Base-by-base conservation (phyloP, 2,329 filamentous ascomycete genomes). In the Epichloe scottii region DNA sequence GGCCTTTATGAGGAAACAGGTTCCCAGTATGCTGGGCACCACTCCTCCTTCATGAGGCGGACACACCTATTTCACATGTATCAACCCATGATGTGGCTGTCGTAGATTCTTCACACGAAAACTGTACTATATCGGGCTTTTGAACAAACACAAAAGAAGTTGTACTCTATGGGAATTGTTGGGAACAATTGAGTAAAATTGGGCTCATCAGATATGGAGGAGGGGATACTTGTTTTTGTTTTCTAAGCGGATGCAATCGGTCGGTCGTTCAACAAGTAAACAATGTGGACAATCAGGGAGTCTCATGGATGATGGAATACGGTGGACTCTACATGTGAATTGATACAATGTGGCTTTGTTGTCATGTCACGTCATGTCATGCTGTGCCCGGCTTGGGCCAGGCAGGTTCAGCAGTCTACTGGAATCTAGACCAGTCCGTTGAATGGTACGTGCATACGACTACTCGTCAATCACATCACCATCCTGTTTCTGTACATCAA, bases 1-100 rank as follows among this genome's bases (percentile, higher is more conserved):
- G 39, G 74, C 74, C 30, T 66, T 81, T 46, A 60, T 76, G 49
- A 66, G 78, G 56, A 81, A 81, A 61, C 77, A 81, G 59, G 78
- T 81, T 23, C 68, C 71, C 19, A 72, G 68, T 55, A 72, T 73
- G 70, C 57, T 73, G 41, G 71, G 71, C 38, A 67, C 67, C 4
- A 68, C 69, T 5, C 69, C 70, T 12, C 67, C 68, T 6, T 57
- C 67, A 51, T 71, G 59, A 66, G 46, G 44, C 50, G 14, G 17
- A 38, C 12, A 38, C 12, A 30, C 26, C 26, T 10, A n/a, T 38
- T 3, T 38, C 14, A 15, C 0, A 15, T 38, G 35, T n/a, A 38
- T 38, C 17, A 42, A 48, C 35, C 21, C 26, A 11, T 30, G 26
- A 30, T 30, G 26, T 8, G 26, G 26, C 26, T 30, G 26, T 30